Conservation (phyloP, 805 yeast genomes). For the Wickerhamomyces rabaulensis region DNA sequence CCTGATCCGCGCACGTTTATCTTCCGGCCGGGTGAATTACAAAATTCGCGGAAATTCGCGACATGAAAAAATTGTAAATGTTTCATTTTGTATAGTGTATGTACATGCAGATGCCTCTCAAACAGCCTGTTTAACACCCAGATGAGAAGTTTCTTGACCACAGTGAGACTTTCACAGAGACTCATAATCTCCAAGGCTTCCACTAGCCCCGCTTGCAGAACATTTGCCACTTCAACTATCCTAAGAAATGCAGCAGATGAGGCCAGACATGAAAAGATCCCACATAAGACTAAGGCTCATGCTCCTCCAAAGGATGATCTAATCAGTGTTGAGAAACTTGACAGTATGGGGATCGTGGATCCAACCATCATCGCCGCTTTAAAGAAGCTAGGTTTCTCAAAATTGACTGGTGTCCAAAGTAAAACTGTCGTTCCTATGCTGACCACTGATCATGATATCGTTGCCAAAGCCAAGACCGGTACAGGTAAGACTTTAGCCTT, state of each 20-base stretch:
- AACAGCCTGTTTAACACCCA: neutral
- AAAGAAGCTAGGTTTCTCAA: conserved; percentile 38
- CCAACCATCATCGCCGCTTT: conserved; percentile 30
- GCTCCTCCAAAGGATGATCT: conserved; percentile 4
- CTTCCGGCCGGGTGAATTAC: neutral
- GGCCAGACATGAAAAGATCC: neutral
- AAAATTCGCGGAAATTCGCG: neutral
- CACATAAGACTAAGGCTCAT: neutral
- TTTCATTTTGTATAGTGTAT: too few relatives aligned
- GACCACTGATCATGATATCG: conserved; percentile 53
- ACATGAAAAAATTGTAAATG: too few relatives aligned
- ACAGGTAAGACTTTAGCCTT: conserved; percentile 93
- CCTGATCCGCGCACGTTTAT: neutral
- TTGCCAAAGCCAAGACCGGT: conserved; percentile 91
- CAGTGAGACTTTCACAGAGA: neutral
- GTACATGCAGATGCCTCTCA: neutral
- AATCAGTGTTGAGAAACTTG: conserved; percentile 10
- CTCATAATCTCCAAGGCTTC: neutral
- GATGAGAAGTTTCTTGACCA: neutral
- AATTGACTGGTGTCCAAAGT: conserved; percentile 67
- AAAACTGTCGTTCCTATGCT: conserved; percentile 55
- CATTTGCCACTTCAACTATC: conserved; percentile 1
- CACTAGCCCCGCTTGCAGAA: neutral
- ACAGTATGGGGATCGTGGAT: conserved; percentile 25
- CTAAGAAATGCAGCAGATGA: neutral